Evolutionary conservation across 306 rosid genomes (phyloP), one percentile per base, ranked within the genome.

Genomic region (Sindora glabra): DNA sequence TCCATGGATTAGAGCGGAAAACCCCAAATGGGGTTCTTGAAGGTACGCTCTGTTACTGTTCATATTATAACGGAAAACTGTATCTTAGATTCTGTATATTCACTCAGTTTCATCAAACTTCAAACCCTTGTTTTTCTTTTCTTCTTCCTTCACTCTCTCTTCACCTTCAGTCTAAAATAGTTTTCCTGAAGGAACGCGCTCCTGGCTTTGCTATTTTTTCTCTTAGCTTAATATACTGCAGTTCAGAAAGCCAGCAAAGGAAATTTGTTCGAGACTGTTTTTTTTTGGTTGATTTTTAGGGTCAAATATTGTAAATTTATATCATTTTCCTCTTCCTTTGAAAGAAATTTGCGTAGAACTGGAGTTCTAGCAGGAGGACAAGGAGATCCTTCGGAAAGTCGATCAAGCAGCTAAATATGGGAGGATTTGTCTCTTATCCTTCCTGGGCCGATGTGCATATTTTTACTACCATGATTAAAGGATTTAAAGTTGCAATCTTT

Each of bases 11-110:
- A 10, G 50, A 34, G 26, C 41, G 8, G 15, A 16, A 36, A 10
- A 40, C 32, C 17, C 46, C 26, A 25, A 60, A 30, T 37, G 22
- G 13, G 34, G 37, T 32, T 34, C 29, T 11, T 21, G 37, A 55
- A 54, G 74, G 70, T 65, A 56, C 67, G 59, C 64, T 48, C 56
- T 16, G 2, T 30, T 14, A 80, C 86, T 75, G 58, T 77, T 69
- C 76, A 53, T 7, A 1, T 16, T 69, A 18, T 78, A 74, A 77
- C 90, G 48, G 76, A 74, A 66, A 75, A 34, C 30, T 13, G 12
- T 58, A 1, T 21, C 16, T 10, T 37, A 41, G 27, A 64, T 57
- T 34, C 46, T 6, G 23, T 41, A 4, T 23, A 36, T 41, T 34
- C 12, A 34, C 60, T 26, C 44, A 17, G 3, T 17, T 13, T 27